These are phyloP conservation scores for Debaryomyces hansenii DNA, from an alignment of 805 yeast species.

Conservation along the genomic window DNA sequence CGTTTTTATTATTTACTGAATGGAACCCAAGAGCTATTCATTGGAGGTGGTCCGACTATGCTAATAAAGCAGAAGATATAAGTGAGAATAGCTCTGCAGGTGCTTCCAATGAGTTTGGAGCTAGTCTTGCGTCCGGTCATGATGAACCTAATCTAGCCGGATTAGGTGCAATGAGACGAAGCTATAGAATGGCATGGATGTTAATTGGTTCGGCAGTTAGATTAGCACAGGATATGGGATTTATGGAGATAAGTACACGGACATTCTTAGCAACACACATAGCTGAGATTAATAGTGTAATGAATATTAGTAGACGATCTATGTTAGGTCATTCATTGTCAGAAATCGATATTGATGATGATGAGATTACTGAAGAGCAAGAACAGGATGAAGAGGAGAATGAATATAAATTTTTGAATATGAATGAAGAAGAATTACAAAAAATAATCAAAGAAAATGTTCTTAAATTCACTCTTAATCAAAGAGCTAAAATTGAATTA, in stretches of 20 bases:
- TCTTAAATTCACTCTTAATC: constrained; percentile 58
- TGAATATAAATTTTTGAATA: constrained; percentile 27
- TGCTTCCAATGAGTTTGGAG: neutral
- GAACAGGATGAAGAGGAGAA: constrained; percentile 24
- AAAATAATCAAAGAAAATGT: constrained; percentile 22
- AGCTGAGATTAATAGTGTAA: constrained; percentile 79
- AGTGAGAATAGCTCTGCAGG: constrained; percentile 6
- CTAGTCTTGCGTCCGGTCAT: neutral
- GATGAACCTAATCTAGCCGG: constrained; percentile 62
- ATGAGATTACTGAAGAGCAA: constrained; percentile 21
- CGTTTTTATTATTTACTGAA: constrained; percentile 82
- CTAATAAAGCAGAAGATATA: constrained; percentile 56
- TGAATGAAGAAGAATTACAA: constrained; percentile 34
- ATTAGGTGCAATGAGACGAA: constrained; percentile 78
- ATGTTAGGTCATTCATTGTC: constrained; percentile 72
- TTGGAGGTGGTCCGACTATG: constrained; percentile 84
- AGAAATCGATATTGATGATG: constrained; percentile 59
- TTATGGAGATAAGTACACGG: constrained; percentile 70
- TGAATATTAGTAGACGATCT: constrained; percentile 76
- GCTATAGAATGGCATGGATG: constrained; percentile 94
- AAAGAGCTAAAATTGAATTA: constrained; percentile 77
- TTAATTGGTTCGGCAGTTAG: constrained; percentile 84
- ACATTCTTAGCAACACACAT: constrained; percentile 82
- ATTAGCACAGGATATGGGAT: constrained; percentile 81
- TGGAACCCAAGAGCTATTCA: constrained; percentile 97